A percentile compares a stretch with the other conserved stretches of the same genome.
Conservation (phyloP, 305 asterid genomes). For the Rubia tinctorum region DNA sequence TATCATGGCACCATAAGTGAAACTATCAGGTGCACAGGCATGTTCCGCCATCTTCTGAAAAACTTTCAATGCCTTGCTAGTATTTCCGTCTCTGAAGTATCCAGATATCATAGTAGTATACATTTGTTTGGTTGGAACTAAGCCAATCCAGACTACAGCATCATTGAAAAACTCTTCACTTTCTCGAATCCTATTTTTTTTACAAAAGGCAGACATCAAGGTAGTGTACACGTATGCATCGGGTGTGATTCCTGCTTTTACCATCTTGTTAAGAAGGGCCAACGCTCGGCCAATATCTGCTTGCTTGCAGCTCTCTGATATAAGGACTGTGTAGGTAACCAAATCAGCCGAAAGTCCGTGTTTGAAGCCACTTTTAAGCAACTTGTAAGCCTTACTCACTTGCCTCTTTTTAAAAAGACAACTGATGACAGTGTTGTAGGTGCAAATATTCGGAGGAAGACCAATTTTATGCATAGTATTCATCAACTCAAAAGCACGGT, state of each 20-base stretch:
- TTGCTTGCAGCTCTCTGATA: slow-evolving; percentile 63
- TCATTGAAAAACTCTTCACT: slow-evolving; percentile 55
- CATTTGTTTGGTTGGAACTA: slow-evolving; percentile 61
- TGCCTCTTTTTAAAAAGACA: slow-evolving; percentile 70
- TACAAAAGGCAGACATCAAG: slow-evolving; percentile 62
- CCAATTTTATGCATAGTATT: slow-evolving; percentile 42
- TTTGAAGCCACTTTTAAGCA: slow-evolving; percentile 38
- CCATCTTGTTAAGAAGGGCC: slow-evolving; percentile 59
- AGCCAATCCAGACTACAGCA: slow-evolving; percentile 50
- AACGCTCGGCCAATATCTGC: slow-evolving; percentile 58
- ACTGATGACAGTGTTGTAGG: slow-evolving; percentile 58
- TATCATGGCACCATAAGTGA: slow-evolving; percentile 79
- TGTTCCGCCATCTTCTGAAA: slow-evolving; percentile 49
- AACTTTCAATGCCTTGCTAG: slow-evolving; percentile 46
- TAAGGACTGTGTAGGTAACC: slow-evolving; percentile 76
- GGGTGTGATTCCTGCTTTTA: slow-evolving; percentile 49
- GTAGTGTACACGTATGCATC: slow-evolving; percentile 77
- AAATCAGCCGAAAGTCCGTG: slow-evolving; percentile 61
- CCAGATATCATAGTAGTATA: slow-evolving; percentile 93
- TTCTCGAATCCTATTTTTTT: slow-evolving; percentile 61
- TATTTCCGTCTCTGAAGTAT: slow-evolving; percentile 58
- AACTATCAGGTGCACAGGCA: slow-evolving; percentile 69
- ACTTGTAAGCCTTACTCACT: slow-evolving; percentile 53
- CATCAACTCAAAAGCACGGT: slow-evolving; percentile 57
- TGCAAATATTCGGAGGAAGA: slow-evolving; percentile 44